Conservation (phyloP, 106 monocot species). For the Dendrobium nobile region DNA sequence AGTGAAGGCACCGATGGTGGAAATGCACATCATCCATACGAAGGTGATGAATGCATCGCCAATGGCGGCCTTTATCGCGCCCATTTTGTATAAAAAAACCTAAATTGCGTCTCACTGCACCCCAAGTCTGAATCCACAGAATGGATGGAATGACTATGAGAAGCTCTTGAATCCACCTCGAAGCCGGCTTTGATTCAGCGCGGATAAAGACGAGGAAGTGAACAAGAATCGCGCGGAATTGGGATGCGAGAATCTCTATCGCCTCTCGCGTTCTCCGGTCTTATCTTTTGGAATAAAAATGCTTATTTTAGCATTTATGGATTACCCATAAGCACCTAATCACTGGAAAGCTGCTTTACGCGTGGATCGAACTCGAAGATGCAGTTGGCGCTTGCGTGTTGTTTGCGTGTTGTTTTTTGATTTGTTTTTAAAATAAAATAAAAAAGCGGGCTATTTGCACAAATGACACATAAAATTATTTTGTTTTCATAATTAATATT, state of each 20-base stretch:
- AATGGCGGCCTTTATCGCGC: constrained; percentile 25
- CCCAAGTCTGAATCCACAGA: neutral
- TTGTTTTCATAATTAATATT: too few relatives aligned
- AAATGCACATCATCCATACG: constrained; percentile 51
- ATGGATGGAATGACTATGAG: neutral
- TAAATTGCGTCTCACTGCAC: neutral
- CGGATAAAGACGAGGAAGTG: neutral
- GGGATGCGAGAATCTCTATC: constrained; percentile 4
- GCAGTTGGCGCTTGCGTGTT: neutral
- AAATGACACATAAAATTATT: too few relatives aligned
- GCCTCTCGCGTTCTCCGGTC: neutral
- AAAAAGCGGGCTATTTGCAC: too few relatives aligned
- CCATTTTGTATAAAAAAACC: constrained; percentile 4
- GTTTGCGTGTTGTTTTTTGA: too few relatives aligned
- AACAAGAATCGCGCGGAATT: neutral
- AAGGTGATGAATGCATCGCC: constrained; percentile 43
- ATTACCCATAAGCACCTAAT: neutral
- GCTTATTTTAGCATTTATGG: too few relatives aligned
- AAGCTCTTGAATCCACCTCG: neutral
- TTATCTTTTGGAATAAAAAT: neutral
- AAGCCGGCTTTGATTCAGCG: neutral
- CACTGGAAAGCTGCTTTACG: neutral
- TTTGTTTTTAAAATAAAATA: too few relatives aligned
- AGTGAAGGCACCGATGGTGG: constrained; percentile 30
- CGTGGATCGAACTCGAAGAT: neutral